phyloP scores from a whole-genome alignment of 2,329 filamentous ascomycete genomes.

The Neonectria magnoliae region DNA sequence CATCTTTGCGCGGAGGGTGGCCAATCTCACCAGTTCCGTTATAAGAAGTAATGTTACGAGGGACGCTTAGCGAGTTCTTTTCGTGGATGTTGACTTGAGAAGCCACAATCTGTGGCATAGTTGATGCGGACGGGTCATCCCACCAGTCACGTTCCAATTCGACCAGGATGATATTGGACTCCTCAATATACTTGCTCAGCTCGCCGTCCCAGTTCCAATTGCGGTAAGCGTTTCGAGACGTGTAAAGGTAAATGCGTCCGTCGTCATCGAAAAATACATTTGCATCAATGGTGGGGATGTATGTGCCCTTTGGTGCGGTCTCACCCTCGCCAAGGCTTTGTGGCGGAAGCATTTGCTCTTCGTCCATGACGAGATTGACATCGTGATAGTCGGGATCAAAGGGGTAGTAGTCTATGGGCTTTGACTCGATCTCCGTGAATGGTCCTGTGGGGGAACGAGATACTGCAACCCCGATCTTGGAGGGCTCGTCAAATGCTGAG shows the following conservation, averaged over 20 bases:
- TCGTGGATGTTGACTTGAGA: slow-evolving; percentile 44
- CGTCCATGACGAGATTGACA: slow-evolving; percentile 51
- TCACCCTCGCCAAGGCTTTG: slow-evolving; percentile 40
- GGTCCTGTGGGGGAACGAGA: slow-evolving; percentile 48
- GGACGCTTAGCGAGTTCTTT: slow-evolving; percentile 39
- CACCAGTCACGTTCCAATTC: slow-evolving; percentile 49
- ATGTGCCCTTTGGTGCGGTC: slow-evolving; percentile 47
- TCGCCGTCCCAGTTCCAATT: slow-evolving; percentile 50
- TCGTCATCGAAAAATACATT: slow-evolving; percentile 58
- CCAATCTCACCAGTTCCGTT: slow-evolving; percentile 50
- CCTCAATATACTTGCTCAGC: slow-evolving; percentile 49
- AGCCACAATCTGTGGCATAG: slow-evolving; percentile 47
- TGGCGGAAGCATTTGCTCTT: slow-evolving; percentile 48
- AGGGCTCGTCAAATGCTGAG: slow-evolving; percentile 49
- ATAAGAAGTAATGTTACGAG: slow-evolving; percentile 46
- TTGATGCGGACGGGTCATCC: slow-evolving; percentile 47
- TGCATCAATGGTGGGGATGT: slow-evolving; percentile 55
- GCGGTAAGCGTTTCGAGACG: slow-evolving; percentile 49
- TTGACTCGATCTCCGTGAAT: slow-evolving; percentile 45
- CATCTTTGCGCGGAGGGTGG: slow-evolving; percentile 47
- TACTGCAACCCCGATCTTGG: slow-evolving; percentile 49
- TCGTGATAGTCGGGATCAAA: slow-evolving; percentile 50
- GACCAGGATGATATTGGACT: slow-evolving; percentile 51
- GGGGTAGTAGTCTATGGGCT: slow-evolving; percentile 48
- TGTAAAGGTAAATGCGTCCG: slow-evolving; percentile 49